These are phyloP conservation scores for Taphrina populina DNA, from an alignment of 1,139 yeast species.

Conservation along the genomic window DNA sequence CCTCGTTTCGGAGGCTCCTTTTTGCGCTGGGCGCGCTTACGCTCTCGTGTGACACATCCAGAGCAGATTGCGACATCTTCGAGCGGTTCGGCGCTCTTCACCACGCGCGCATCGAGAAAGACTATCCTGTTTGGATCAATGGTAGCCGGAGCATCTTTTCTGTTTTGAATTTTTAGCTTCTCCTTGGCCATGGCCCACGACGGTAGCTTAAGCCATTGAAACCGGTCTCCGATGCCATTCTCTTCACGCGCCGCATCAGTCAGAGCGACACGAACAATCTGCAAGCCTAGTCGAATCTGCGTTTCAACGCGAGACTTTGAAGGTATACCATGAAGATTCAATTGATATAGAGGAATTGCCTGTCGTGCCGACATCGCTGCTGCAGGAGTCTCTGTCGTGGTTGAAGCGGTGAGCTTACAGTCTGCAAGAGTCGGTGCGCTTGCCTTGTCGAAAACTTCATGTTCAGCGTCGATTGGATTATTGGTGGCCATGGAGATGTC, in stretches of 20 bases:
- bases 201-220: slow-evolving; percentile 65
- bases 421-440: not conserved
- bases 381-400: too few species aligned
- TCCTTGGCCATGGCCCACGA: slow-evolving; percentile 84
- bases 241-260: slow-evolving; percentile 41
- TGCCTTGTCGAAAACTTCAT: not conserved
- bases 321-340: slow-evolving; percentile 66
- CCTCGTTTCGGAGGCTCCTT: slow-evolving; percentile 46
- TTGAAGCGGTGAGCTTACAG: too few species aligned
- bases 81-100: slow-evolving; percentile 46
- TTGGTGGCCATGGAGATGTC: slow-evolving; percentile 12
- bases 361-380: too few species aligned
- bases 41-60: slow-evolving; percentile 86
- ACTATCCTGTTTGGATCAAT: slow-evolving; percentile 44
- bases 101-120: slow-evolving; percentile 47
- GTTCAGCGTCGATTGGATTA: too few species aligned
- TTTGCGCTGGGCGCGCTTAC: slow-evolving; percentile 80
- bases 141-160: slow-evolving; percentile 51
- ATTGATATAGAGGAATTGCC: slow-evolving; percentile 46
- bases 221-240: slow-evolving; percentile 11
- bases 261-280: slow-evolving; percentile 66
- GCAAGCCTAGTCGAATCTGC: slow-evolving; percentile 74
- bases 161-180: slow-evolving; percentile 50
- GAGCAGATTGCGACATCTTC: slow-evolving; percentile 74
- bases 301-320: slow-evolving; percentile 87